Evolutionary conservation across 352 stramenopile genomes (phyloP).

Genomic region (Blastocystis sp.): DNA sequence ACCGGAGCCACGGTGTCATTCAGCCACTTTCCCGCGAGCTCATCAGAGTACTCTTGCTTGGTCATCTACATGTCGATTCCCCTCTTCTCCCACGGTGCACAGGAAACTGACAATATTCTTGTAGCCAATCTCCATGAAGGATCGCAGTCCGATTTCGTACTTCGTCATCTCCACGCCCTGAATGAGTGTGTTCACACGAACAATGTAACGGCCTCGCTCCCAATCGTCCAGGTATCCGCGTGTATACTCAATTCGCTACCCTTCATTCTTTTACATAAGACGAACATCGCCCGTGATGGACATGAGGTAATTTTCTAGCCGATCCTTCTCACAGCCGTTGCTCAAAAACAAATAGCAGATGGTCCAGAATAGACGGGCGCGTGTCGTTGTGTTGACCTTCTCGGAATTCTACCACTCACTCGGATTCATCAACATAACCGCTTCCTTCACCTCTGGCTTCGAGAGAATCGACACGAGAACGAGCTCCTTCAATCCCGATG

Average conservation of each 20-base stretch:
- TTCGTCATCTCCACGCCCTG: background rate
- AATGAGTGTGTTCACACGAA: background rate
- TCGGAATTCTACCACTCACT: background rate
- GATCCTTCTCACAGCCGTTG: constrained; percentile 3
- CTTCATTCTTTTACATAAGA: background rate
- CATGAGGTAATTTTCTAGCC: background rate
- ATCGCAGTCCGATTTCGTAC: background rate
- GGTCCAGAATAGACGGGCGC: background rate
- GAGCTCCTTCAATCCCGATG: background rate
- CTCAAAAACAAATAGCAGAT: constrained; percentile 9
- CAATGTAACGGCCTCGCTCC: background rate
- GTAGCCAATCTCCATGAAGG: constrained; percentile 12
- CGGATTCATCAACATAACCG: background rate
- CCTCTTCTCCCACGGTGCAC: background rate
- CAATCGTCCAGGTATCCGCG: background rate
- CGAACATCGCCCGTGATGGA: constrained; percentile 18
- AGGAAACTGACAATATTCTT: constrained; percentile 40
- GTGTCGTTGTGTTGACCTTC: background rate
- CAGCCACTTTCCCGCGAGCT: constrained; percentile 5
- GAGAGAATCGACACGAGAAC: background rate
- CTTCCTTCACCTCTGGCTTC: background rate
- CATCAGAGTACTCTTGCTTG: constrained; percentile 8
- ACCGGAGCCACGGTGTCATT: background rate
- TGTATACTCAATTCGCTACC: background rate
- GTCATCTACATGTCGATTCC: background rate